Evolutionary conservation across 805 yeast genomes (phyloP).

Genomic region (Hemisphaericaspora nanyangensis): DNA sequence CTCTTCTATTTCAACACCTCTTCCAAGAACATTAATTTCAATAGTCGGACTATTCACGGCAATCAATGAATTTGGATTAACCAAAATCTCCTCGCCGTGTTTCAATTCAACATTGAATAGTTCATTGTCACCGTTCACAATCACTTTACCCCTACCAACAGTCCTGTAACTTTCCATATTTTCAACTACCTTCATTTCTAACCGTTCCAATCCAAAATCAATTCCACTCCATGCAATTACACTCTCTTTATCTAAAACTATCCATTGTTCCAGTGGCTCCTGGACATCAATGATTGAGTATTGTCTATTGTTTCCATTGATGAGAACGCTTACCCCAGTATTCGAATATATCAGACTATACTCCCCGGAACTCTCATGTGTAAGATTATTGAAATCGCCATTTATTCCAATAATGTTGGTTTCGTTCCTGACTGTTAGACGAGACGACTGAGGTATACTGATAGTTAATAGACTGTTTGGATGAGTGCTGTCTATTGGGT

Average conservation of each 20-base stretch:
- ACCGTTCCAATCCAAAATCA: slow-evolving; percentile 17
- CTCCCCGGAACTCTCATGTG: neutral
- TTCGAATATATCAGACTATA: neutral
- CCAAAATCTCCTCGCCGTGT: slow-evolving; percentile 33
- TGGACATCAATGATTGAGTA: slow-evolving; percentile 36
- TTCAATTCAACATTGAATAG: slow-evolving; percentile 31
- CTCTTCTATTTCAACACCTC: neutral
- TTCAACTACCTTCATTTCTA: slow-evolving; percentile 9
- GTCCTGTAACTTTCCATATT: slow-evolving; percentile 18
- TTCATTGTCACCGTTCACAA: slow-evolving; percentile 38
- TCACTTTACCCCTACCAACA: slow-evolving; percentile 40
- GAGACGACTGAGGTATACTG: slow-evolving; percentile 39
- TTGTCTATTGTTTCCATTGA: slow-evolving; percentile 33
- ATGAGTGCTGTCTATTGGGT: slow-evolving; percentile 34
- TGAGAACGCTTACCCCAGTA: slow-evolving; percentile 15
- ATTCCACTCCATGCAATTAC: slow-evolving; percentile 49
- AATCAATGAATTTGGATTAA: slow-evolving; percentile 37
- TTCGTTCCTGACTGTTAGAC: slow-evolving; percentile 32
- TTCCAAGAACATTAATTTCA: slow-evolving; percentile 4
- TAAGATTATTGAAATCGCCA: slow-evolving; percentile 27
- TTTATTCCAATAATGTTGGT: slow-evolving; percentile 39
- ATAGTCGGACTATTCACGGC: slow-evolving; percentile 22
- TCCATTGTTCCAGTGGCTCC: slow-evolving; percentile 39
- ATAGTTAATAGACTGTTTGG: slow-evolving; percentile 38
- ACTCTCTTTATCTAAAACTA: slow-evolving; percentile 28